Base-by-base conservation (phyloP, 306 rosid species). In the Hippophae gyantsensis region DNA sequence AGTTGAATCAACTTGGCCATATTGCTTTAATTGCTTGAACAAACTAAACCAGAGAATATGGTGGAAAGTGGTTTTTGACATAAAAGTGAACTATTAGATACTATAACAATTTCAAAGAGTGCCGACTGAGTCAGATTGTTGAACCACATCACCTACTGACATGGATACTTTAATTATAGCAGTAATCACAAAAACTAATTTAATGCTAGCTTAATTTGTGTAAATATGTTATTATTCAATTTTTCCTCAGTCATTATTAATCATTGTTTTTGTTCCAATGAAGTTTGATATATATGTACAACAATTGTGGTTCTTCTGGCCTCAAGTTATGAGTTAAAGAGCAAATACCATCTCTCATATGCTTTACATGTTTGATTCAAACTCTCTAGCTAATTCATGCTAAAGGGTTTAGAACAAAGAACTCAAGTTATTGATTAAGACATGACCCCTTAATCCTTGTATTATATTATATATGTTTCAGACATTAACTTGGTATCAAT, bases 1-100 rank as follows among this genome's bases (percentile, higher is more conserved):
- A 32, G 38, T 32, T 32, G 38, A 32, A 78, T 76, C 92, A 83
- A 82, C 84, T 89, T 80, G 87, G 58, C 72, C 77, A 13, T 69
- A 63, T 32, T 32, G 38, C 38, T 32, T 18, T 18, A 18, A 18
- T 78, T 79, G 76, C 65, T 63, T 73, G 66, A 61, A 54, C 40
- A 69, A 61, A 18, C 1, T 18, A 18, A 18, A 65, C 53, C 69
- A 56, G 32, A 1, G 27, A 14, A 38, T 32, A 50, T 68, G 79
- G 66, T 64, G 71, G 65, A 69, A 70, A 61, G 62, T 66, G 14
- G 43, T 2, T 44, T 9, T 44, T 13, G 26, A 57, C n/a, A 57
- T 61, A 74, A 65, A 40, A 51, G n/a, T n/a, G 57, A 26, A 69
- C 68, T 52, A 58, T 62, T 25, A 69, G 64, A 74, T 59, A 77